Percentiles rank a stretch among this genome's conserved stretches.
phyloP scores from a whole-genome alignment of 1,139 yeast genomes.

The Scheffersomyces illinoinensis region DNA sequence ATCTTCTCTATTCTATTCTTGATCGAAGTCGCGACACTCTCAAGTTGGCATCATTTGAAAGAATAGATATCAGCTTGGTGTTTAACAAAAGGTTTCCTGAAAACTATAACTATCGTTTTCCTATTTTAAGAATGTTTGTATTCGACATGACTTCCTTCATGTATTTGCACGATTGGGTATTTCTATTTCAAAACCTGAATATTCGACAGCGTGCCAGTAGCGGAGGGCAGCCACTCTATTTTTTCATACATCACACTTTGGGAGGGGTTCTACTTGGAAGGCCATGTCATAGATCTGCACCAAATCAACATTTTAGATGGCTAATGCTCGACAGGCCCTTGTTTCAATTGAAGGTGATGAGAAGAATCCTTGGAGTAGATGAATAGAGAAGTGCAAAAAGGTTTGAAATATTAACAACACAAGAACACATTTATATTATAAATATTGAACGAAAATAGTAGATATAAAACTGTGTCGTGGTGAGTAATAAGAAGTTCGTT shows the following conservation, averaged over 20 bases:
- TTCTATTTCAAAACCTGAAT: background rate
- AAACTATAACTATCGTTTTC: conserved; percentile 1
- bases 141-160: conserved; percentile 4
- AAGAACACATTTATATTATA: too few species aligned
- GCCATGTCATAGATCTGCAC: background rate
- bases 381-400: background rate
- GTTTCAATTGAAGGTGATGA: background rate
- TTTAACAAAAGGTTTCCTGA: background rate
- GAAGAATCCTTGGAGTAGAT: background rate
- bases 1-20: conserved; percentile 6
- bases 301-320: background rate
- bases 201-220: background rate
- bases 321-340: background rate
- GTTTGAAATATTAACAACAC: background rate
- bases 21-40: conserved; percentile 9
- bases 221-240: background rate
- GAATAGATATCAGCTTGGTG: conserved; percentile 5
- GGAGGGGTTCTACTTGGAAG: background rate
- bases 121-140: conserved; percentile 3
- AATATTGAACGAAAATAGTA: too few species aligned
- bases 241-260: background rate
- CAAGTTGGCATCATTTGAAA: conserved; percentile 6
- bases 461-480: too few species aligned
- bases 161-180: conserved; percentile 2
- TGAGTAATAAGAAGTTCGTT: too few species aligned